phyloP scores from a whole-genome alignment of 257 asterid species.

The Voacanga thouarsii region DNA sequence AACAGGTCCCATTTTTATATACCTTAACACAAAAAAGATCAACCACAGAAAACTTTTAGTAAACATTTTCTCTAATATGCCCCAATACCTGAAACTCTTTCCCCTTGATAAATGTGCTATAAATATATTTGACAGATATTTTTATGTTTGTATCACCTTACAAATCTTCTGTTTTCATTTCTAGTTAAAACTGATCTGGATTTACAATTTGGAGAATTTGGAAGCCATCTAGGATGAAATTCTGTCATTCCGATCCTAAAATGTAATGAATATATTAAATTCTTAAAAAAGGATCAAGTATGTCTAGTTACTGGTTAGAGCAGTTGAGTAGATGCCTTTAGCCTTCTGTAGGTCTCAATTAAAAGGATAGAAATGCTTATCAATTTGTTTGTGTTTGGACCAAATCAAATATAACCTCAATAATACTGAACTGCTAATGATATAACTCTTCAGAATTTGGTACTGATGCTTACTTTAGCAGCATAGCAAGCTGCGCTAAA shows the following conservation, averaged over 20 bases:
- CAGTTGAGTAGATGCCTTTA: neutral
- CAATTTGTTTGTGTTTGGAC: neutral
- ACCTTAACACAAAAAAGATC: neutral
- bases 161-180: neutral
- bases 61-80: neutral
- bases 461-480: conserved; percentile 63
- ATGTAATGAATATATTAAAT: neutral
- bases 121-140: neutral
- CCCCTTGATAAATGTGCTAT: neutral
- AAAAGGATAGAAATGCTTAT: neutral
- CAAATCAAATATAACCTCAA: neutral
- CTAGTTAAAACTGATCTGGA: neutral
- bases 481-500: conserved; percentile 85
- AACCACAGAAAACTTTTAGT: neutral
- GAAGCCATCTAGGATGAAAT: neutral
- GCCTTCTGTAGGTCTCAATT: neutral
- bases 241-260: neutral
- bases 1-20: neutral
- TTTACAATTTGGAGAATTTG: too few relatives aligned
- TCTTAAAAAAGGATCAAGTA: too few relatives aligned
- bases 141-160: neutral
- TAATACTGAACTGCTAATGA: neutral
- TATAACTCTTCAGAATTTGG: neutral
- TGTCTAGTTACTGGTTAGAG: neutral
- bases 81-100: neutral